Percentiles rank a stretch among this genome's conserved stretches.
phyloP scores from a whole-genome alignment of 495 filamentous ascomycete species.

The Penicillium lagena region DNA sequence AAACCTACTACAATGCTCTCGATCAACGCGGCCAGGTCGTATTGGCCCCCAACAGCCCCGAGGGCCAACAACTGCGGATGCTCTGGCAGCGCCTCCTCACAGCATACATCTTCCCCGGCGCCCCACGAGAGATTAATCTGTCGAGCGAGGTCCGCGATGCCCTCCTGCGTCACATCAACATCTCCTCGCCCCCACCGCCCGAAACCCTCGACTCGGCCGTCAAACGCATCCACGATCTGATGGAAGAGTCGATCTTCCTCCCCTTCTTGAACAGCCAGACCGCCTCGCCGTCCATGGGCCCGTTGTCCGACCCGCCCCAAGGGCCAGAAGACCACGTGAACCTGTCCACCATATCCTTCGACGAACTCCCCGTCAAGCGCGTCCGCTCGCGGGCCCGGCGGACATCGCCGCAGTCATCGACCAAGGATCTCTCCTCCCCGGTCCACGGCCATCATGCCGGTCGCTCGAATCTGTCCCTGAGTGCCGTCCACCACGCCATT shows the following conservation, averaged over 20 bases:
- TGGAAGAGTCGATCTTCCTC: slow-evolving; percentile 84
- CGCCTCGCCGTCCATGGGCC: slow-evolving; percentile 23
- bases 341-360: slow-evolving; percentile 22
- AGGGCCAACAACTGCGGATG: slow-evolving; percentile 65
- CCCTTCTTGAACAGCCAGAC: slow-evolving; percentile 37
- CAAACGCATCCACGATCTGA: slow-evolving; percentile 84
- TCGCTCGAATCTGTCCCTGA: slow-evolving; percentile 28
- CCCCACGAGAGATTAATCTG: slow-evolving; percentile 88
- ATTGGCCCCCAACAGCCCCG: slow-evolving; percentile 43
- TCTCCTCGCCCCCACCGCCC: slow-evolving; percentile 65
- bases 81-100: slow-evolving; percentile 58
- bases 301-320: slow-evolving; percentile 23
- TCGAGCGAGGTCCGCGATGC: slow-evolving; percentile 78
- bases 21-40: slow-evolving; percentile 33
- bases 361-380: slow-evolving; percentile 25
- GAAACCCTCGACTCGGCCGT: slow-evolving; percentile 82
- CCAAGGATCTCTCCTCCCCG: slow-evolving; percentile 27
- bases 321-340: slow-evolving; percentile 26
- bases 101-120: slow-evolving; percentile 53
- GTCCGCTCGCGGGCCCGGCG: slow-evolving; percentile 31
- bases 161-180: slow-evolving; percentile 58
- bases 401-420: slow-evolving; percentile 38
- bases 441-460: slow-evolving; percentile 5
- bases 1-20: slow-evolving; percentile 59
- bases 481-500: slow-evolving; percentile 20